phyloP scores from a whole-genome alignment of 768 basidiomycete genomes.

The Phallus indusiatus region DNA sequence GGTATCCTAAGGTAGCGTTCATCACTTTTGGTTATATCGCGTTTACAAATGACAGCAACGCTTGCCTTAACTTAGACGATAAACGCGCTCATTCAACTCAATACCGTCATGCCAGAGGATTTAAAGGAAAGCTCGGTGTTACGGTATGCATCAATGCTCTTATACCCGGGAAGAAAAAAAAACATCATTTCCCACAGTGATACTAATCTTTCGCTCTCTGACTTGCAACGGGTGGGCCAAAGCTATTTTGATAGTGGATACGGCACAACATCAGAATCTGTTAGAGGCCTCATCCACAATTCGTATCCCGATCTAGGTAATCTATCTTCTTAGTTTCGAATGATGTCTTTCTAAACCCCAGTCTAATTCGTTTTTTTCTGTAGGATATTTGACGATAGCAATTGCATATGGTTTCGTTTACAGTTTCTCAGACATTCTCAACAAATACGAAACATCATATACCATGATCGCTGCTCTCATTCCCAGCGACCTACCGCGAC shows the following conservation, averaged over 20 bases:
- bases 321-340: slow-evolving; percentile 12
- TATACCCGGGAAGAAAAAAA: neutral
- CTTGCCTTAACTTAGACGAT: slow-evolving; percentile 34
- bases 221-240: slow-evolving; percentile 34
- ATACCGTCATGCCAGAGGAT: slow-evolving; percentile 42
- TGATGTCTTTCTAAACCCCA: neutral
- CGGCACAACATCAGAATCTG: slow-evolving; percentile 41
- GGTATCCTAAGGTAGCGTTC: slow-evolving; percentile 45
- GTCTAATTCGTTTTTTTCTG: neutral
- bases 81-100: slow-evolving; percentile 43
- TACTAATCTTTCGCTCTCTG: slow-evolving; percentile 30
- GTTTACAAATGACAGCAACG: neutral
- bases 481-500: slow-evolving; percentile 50
- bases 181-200: slow-evolving; percentile 24
- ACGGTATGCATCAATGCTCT: slow-evolving; percentile 27
- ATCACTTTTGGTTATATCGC: neutral
- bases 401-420: slow-evolving; percentile 53
- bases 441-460: slow-evolving; percentile 48
- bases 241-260: slow-evolving; percentile 41
- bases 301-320: slow-evolving; percentile 59
- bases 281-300: slow-evolving; percentile 37
- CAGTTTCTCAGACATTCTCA: slow-evolving; percentile 35
- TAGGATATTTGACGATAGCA: slow-evolving; percentile 45
- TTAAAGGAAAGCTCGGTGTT: slow-evolving; percentile 37
- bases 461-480: slow-evolving; percentile 53